Conservation (phyloP, 805 yeast genomes). For the Wickerhamiella bombiphila region DNA sequence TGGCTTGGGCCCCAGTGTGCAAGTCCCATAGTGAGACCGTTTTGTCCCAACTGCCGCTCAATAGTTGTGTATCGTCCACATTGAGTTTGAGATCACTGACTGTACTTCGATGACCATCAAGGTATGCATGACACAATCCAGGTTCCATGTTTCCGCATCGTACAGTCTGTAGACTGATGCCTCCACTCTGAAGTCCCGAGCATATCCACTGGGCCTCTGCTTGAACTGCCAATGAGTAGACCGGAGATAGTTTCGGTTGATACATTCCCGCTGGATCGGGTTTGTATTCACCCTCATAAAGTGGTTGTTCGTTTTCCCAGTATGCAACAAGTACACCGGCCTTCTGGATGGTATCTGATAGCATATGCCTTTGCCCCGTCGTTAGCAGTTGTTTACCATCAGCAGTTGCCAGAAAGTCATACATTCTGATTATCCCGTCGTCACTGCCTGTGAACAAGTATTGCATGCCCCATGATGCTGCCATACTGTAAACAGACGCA, state of each 20-base stretch:
- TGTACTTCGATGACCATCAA: slow-evolving; percentile 55
- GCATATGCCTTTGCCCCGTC: slow-evolving; percentile 76
- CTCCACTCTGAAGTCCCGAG: slow-evolving; percentile 67
- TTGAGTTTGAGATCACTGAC: slow-evolving; percentile 60
- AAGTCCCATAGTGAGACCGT: slow-evolving; percentile 73
- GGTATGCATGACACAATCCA: slow-evolving; percentile 66
- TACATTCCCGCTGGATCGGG: slow-evolving; percentile 23
- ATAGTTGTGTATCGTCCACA: slow-evolving; percentile 42
- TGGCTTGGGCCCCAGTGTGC: slow-evolving; percentile 44
- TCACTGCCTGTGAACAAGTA: slow-evolving; percentile 92
- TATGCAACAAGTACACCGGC: slow-evolving; percentile 74
- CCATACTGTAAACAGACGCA: slow-evolving; percentile 60
- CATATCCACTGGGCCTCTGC: slow-evolving; percentile 70
- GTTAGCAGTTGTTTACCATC: slow-evolving; percentile 81
- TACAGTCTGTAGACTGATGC: slow-evolving; percentile 70
- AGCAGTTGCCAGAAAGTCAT: slow-evolving; percentile 70
- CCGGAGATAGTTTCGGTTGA: slow-evolving; percentile 52
- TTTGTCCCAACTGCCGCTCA: slow-evolving; percentile 89
- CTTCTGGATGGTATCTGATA: slow-evolving; percentile 70
- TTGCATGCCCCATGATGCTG: slow-evolving; percentile 64
- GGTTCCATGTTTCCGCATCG: slow-evolving; percentile 46
- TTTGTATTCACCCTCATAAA: slow-evolving; percentile 32
- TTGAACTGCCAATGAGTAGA: slow-evolving; percentile 74
- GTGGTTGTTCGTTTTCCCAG: slow-evolving; percentile 95
- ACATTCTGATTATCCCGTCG: slow-evolving; percentile 85